phyloP scores from a whole-genome alignment of 768 basidiomycete genomes.

The Cystobasidium tubakii region DNA sequence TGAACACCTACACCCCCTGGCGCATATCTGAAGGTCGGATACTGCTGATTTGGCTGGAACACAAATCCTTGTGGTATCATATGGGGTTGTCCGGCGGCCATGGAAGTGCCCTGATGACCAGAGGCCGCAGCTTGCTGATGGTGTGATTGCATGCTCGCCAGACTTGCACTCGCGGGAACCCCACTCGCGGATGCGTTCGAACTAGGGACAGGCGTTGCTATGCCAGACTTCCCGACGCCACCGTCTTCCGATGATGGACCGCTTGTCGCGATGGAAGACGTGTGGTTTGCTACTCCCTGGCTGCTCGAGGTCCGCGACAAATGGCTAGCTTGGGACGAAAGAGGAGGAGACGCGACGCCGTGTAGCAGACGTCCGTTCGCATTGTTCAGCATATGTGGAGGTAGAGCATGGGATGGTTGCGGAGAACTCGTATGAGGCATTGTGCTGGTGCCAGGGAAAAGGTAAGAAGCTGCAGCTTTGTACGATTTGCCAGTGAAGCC shows the following conservation, averaged over 20 bases:
- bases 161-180: not conserved
- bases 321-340: constrained; percentile 1
- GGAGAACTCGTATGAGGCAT: not conserved
- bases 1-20: constrained; percentile 6
- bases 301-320: constrained; percentile 17
- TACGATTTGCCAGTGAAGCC: constrained; percentile 31
- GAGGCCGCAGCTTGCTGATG: not conserved
- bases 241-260: constrained; percentile 11
- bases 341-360: constrained; percentile 15
- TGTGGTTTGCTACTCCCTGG: not conserved
- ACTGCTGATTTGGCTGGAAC: constrained; percentile 17
- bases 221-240: not conserved
- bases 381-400: constrained; percentile 8
- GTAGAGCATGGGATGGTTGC: constrained; percentile 12
- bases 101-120: not conserved
- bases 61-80: constrained; percentile 30
- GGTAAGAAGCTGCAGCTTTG: not conserved
- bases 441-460: not conserved
- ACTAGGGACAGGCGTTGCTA: constrained; percentile 6
- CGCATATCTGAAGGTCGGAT: not conserved
- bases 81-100: constrained; percentile 20
- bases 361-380: not conserved
- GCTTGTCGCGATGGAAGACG: constrained; percentile 1
- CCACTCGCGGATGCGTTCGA: constrained; percentile 5
- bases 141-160: not conserved